Base-by-base conservation (phyloP, 495 filamentous ascomycete species). In the Baudoinia panamericana region DNA sequence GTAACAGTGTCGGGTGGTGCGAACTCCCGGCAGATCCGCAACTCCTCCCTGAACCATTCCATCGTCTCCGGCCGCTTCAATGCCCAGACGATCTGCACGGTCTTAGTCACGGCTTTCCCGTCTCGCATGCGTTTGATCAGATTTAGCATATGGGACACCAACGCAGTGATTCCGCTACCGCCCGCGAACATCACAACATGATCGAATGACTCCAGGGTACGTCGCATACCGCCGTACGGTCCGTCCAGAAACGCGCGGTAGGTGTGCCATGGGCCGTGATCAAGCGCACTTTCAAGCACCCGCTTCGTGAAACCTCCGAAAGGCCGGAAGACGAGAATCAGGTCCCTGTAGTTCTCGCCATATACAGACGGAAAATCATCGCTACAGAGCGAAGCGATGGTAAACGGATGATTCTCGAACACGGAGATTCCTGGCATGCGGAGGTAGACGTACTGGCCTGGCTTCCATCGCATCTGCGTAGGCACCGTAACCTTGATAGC, bases 1-100 rank as follows among this genome's bases (percentile, higher is more conserved):
- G 80, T 78, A 6, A 96, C 81, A 19, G 77, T 74, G 59, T 86
- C 80, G 31, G 82, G 72, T 19, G 85, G 82, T 37, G 88, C 82
- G 49, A 72, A 75, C 55, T 94, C 80, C 45, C 84, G 69, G 63
- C 87, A 90, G 51, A 94, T 85, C 33, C 84, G 70, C 30, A 95
- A 68, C 57, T 94, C 90, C 63, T 95, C 88, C 56, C 82, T 82
- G 70, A 96, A 96, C 88, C 88, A 96, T 57, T 93, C 85, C 72
- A 96, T 86, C 6, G 83, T 84, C 61, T 94, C 88, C 25, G 83
- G 73, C 37, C 78, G 75, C 57, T 87, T 88, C 32, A 96, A 64
- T 15, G 86, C 76, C 88, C 88, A 96, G 10, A 96, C 73, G 4
- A 96, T 82, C 16, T 86, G 78, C 20, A 96, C 78, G 39, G 80